A percentile compares a stretch with the other conserved stretches of the same genome.
phyloP scores from a whole-genome alignment of 73 alveolate species.

The Paramecium sexaurelia region DNA sequence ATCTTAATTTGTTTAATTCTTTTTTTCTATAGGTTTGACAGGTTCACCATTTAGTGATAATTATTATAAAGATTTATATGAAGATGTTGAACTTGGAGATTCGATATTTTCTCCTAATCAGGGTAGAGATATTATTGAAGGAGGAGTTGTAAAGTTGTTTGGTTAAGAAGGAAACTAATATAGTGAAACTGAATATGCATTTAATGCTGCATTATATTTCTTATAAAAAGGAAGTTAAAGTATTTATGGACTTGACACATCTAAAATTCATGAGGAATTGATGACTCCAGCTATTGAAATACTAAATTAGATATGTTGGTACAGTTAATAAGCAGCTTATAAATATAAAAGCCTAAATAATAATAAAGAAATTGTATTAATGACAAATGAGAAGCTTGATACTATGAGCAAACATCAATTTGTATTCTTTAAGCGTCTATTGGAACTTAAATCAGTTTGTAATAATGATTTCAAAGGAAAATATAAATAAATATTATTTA shows the following conservation, averaged over 20 bases:
- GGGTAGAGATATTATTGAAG: not conserved
- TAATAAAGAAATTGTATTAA: not conserved
- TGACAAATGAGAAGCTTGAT: not conserved
- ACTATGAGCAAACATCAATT: not conserved
- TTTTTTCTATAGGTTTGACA: not conserved
- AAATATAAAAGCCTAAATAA: not conserved
- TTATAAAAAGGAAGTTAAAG: not conserved
- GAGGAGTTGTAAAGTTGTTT: not conserved
- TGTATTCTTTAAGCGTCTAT: not conserved
- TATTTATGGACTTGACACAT: not conserved
- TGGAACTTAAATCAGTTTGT: not conserved
- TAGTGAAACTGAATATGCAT: not conserved
- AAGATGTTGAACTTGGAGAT: not conserved
- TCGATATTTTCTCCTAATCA: not conserved
- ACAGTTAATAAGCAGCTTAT: not conserved
- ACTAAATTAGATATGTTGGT: not conserved
- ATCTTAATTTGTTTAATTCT: conserved; percentile 30
- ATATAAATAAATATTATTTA: not conserved
- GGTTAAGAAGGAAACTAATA: not conserved
- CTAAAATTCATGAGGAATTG: not conserved
- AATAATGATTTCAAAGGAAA: not conserved
- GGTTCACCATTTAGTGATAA: not conserved
- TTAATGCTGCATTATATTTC: not conserved
- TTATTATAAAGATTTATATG: not conserved
- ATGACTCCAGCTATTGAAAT: not conserved